Evolutionary conservation across 1,139 yeast genomes (phyloP).

Genomic region (Trichomonascaceae sp.): DNA sequence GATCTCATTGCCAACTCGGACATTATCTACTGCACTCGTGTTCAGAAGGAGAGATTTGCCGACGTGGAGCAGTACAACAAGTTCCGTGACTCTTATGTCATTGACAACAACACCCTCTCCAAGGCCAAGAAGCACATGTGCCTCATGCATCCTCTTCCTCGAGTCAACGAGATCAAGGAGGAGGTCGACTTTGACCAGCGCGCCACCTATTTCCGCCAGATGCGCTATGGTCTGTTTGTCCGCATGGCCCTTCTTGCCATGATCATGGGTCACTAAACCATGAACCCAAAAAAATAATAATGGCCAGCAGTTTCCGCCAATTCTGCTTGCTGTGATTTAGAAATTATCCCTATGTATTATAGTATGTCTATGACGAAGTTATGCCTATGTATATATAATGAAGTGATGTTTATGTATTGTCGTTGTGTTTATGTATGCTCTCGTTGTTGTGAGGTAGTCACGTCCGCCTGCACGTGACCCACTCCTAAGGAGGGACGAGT

Average conservation of each 20-base stretch:
- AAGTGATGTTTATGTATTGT: no score
- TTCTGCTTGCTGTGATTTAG: slow-evolving; percentile 12
- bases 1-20: slow-evolving; percentile 83
- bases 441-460: no score
- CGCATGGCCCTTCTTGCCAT: slow-evolving; percentile 98
- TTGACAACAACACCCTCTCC: slow-evolving; percentile 81
- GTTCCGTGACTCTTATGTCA: slow-evolving; percentile 82
- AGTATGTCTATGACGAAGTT: slow-evolving; percentile 2
- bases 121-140: slow-evolving; percentile 98
- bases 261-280: slow-evolving; percentile 90
- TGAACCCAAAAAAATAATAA: neutral
- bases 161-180: slow-evolving; percentile 90
- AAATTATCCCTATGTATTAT: neutral
- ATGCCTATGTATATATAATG: no score
- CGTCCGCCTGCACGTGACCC: no score
- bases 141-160: slow-evolving; percentile 97
- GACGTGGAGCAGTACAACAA: slow-evolving; percentile 67
- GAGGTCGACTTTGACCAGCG: slow-evolving; percentile 99
- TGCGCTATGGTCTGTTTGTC: slow-evolving; percentile 73
- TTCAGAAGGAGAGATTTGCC: slow-evolving; percentile 90
- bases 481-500: no score
- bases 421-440: no score
- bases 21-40: slow-evolving; percentile 94
- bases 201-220: slow-evolving; percentile 96
- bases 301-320: neutral